Evolutionary conservation across 1,284 basidiomycete genomes (phyloP), one percentile per base, ranked within the genome.

Genomic region (Sphagnurus paluster): DNA sequence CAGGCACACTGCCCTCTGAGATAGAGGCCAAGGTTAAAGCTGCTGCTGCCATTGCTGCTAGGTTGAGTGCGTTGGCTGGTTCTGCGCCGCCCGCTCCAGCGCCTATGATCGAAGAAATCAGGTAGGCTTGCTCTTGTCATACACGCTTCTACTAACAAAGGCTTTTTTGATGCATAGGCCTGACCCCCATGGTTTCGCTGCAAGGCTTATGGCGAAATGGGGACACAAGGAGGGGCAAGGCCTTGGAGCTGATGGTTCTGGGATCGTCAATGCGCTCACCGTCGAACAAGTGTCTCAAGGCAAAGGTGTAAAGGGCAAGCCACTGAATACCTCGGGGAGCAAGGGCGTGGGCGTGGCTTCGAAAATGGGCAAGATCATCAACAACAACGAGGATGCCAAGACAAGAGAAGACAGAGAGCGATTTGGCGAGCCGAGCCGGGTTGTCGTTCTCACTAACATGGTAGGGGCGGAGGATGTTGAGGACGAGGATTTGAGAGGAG

Each of bases 161-260:
- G 7, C 28, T 34, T 45, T 39, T 39, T 44, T 50, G 30, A 26
- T 42, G 46, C 46, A 14, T 49, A 85, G 86, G 53, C 70, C 78
- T 36, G 80, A 87, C 52, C 79, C 82, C 0, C 80, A 81, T 44
- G 79, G 77, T 6, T 92, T 93, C 57, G 90, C 88, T 14, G 81
- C 83, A 10, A 81, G 87, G 20, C 63, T 90, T 49, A 93, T 93
- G 91, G 86, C 89, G 4, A 95, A 93, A 69, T 96, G 90, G 89
- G 94, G 94, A 0, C 93, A 97, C 66, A 89, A 90, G 60, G 88
- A 93, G 60, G 94, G 94, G 1, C 85, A 93, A 67, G 94, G 92
- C 9, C 77, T 97, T 2, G 94, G 93, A 38, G 84, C 79, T 0
- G 83, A 87, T 51, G 89, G 85, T 2, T 78, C 79, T 9, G 94